Percentiles rank a stretch among this genome's conserved stretches.
These are phyloP conservation scores for Russula sp. DNA, from an alignment of 768 basidiomycete species.

Conservation along the genomic window DNA sequence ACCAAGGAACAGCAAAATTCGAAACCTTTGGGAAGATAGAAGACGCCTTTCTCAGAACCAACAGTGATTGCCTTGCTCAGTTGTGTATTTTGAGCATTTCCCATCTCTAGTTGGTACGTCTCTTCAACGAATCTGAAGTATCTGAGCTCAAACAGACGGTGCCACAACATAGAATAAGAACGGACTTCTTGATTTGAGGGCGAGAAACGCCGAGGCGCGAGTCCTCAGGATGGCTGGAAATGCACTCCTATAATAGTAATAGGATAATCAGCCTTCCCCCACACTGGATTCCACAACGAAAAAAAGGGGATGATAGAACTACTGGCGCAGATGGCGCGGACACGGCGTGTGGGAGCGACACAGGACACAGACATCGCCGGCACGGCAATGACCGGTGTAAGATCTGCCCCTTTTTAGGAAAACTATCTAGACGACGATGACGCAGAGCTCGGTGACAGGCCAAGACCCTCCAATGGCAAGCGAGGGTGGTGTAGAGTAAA, in stretches of 20 bases:
- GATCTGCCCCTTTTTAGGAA: slow-evolving; percentile 44
- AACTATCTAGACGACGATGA: slow-evolving; percentile 29
- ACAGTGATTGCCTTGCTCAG: slow-evolving; percentile 75
- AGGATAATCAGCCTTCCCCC: slow-evolving; percentile 27
- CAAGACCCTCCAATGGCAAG: slow-evolving; percentile 27
- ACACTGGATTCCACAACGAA: slow-evolving; percentile 12
- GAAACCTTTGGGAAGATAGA: slow-evolving; percentile 85
- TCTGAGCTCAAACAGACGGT: slow-evolving; percentile 12
- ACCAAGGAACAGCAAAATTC: slow-evolving; percentile 8
- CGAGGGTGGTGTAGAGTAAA: slow-evolving; percentile 15
- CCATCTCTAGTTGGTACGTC: slow-evolving; percentile 78
- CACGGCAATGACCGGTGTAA: slow-evolving; percentile 39
- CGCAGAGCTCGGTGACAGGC: slow-evolving; percentile 8
- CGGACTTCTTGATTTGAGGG: slow-evolving; percentile 89
- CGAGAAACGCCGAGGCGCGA: slow-evolving; percentile 83
- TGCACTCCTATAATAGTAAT: slow-evolving; percentile 65
- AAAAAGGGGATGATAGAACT: slow-evolving; percentile 8
- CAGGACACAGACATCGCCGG: slow-evolving; percentile 31
- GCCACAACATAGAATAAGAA: slow-evolving; percentile 30
- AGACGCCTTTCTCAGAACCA: slow-evolving; percentile 81
- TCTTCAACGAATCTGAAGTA: slow-evolving; percentile 71
- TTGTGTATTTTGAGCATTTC: slow-evolving; percentile 71
- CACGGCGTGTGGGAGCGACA: slow-evolving; percentile 30
- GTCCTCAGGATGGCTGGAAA: slow-evolving; percentile 68
- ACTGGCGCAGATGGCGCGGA: slow-evolving; percentile 24